Percentiles rank a stretch among this genome's conserved stretches.
Evolutionary conservation across 345 rosid genomes (phyloP).

Genomic region (Psidium guajava): DNA sequence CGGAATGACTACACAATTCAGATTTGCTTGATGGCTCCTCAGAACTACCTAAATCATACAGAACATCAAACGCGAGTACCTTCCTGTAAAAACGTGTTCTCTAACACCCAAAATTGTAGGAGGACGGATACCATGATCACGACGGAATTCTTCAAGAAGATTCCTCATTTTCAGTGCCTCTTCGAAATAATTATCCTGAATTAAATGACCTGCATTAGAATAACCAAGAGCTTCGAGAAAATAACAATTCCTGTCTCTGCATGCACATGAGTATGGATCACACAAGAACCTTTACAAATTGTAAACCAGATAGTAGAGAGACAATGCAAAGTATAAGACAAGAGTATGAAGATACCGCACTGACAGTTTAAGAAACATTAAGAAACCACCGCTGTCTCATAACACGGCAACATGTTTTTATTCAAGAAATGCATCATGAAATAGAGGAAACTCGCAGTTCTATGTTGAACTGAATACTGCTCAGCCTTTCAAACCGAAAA

Average conservation of each 20-base stretch:
- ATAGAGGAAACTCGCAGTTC: neutral
- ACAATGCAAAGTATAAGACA: neutral
- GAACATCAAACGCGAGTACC: slow-evolving; percentile 23
- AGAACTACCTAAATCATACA: neutral
- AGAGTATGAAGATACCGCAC: neutral
- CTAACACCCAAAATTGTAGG: slow-evolving; percentile 98
- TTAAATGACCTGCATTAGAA: neutral
- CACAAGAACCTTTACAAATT: neutral
- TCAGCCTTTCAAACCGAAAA: neutral
- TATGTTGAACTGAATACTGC: neutral
- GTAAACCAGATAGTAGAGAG: neutral
- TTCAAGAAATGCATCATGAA: too few relatives aligned
- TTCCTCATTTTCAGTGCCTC: slow-evolving; percentile 98
- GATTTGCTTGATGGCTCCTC: neutral
- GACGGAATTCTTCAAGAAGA: slow-evolving; percentile 82
- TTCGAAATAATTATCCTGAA: slow-evolving; percentile 93
- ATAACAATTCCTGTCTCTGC: neutral
- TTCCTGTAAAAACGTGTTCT: slow-evolving; percentile 96
- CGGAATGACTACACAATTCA: neutral
- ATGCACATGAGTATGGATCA: neutral
- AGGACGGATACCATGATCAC: slow-evolving; percentile 77
- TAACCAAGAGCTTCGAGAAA: neutral
- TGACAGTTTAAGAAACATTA: neutral
- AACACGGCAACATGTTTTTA: neutral
- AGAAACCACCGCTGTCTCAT: neutral